Percentiles rank a stretch among this genome's conserved stretches.
Evolutionary conservation across 2,329 filamentous ascomycete genomes (phyloP).

Genomic region (Penicillium sp.): DNA sequence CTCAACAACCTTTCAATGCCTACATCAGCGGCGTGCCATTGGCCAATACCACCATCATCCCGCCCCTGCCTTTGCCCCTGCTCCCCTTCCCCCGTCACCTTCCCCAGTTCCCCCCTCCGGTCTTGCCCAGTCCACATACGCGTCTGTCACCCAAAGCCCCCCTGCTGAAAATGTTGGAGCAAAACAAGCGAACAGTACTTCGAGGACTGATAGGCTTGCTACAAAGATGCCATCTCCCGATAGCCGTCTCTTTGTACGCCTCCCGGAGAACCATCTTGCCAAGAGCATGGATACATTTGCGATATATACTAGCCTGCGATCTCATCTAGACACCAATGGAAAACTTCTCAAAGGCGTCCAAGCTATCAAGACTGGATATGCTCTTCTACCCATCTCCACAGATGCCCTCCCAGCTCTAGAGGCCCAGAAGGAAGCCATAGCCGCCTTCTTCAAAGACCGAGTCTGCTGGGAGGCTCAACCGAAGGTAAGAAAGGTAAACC

Average conservation of each 20-base stretch:
- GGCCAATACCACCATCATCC: neutral
- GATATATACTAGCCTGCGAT: neutral
- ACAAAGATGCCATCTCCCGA: neutral
- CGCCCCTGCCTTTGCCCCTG: neutral
- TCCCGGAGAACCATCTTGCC: neutral
- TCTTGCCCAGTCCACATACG: neutral
- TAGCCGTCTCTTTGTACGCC: neutral
- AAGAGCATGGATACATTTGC: neutral
- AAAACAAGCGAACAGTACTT: neutral
- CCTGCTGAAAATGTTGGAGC: neutral
- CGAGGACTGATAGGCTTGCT: neutral
- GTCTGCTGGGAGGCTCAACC: too few relatives aligned
- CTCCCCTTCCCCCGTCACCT: neutral
- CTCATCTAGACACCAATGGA: conserved; percentile 15
- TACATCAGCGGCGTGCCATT: neutral
- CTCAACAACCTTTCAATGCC: neutral
- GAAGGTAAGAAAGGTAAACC: too few relatives aligned
- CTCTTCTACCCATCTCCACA: neutral
- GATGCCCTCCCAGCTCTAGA: neutral
- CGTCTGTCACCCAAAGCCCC: neutral
- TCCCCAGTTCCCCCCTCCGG: neutral
- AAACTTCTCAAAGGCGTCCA: neutral
- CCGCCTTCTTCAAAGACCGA: neutral
- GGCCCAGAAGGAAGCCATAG: neutral
- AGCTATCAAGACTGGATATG: neutral